Conservation (phyloP, 805 yeast genomes). For the Monosporozyma solicola region DNA sequence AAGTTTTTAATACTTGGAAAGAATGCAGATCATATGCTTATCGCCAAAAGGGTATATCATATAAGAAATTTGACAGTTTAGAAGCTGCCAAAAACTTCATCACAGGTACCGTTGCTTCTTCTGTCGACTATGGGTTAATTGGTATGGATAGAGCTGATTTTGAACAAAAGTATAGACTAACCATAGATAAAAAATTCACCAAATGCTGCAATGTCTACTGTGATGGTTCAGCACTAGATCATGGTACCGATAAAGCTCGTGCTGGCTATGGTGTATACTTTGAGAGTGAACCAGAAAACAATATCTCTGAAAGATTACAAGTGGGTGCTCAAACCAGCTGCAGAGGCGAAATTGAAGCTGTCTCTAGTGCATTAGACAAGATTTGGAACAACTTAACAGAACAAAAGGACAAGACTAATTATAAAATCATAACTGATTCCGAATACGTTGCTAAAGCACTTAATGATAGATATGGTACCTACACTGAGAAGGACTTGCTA, state of each 20-base stretch:
- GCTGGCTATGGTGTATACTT: slow-evolving; percentile 72
- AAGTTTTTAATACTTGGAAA: slow-evolving; percentile 27
- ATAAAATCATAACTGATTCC: slow-evolving; percentile 60
- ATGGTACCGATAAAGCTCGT: slow-evolving; percentile 36
- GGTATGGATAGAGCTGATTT: slow-evolving; percentile 10
- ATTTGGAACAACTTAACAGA: slow-evolving; percentile 28
- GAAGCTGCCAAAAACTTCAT: slow-evolving; percentile 30
- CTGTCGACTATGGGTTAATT: slow-evolving; percentile 16
- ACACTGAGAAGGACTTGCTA: slow-evolving; percentile 37
- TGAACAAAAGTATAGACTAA: slow-evolving; percentile 4
- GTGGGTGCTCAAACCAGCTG: slow-evolving; percentile 59
- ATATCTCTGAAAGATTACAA: slow-evolving; percentile 43
- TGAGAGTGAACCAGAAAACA: slow-evolving; percentile 43
- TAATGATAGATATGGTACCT: slow-evolving; percentile 44
- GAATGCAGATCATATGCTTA: slow-evolving; percentile 26
- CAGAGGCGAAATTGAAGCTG: slow-evolving; percentile 69
- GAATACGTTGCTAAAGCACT: slow-evolving; percentile 51
- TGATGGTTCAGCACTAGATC: slow-evolving; percentile 69
- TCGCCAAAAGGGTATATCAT: slow-evolving; percentile 33
- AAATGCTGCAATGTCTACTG: slow-evolving; percentile 39
- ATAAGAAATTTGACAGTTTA: slow-evolving; percentile 33
- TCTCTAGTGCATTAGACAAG: slow-evolving; percentile 43
- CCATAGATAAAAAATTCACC: not conserved
- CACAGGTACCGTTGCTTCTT: slow-evolving; percentile 10
- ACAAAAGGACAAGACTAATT: slow-evolving; percentile 15